These are phyloP conservation scores for Trichoderma koningii DNA, from an alignment of 2,329 filamentous ascomycete genomes.

Conservation along the genomic window DNA sequence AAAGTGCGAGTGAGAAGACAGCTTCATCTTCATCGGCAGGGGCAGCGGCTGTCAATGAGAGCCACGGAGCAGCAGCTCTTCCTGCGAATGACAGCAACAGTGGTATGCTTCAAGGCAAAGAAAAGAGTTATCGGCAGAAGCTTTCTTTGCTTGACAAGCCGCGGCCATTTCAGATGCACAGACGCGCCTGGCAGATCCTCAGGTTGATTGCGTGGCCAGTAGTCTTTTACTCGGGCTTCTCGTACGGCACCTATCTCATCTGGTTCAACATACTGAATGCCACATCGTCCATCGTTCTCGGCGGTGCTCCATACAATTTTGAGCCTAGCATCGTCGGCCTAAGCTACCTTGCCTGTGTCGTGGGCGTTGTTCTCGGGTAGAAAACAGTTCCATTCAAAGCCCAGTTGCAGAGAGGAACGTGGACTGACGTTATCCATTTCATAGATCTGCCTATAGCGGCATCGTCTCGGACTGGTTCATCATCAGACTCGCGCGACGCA, in stretches of 20 bases:
- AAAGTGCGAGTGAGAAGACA: conserved; percentile 17
- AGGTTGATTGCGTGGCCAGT: conserved; percentile 46
- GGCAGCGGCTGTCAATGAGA: background rate
- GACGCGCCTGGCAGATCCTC: conserved; percentile 42
- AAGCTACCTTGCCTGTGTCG: conserved; percentile 42
- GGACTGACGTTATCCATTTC: background rate
- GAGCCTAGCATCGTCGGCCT: conserved; percentile 44
- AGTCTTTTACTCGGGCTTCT: conserved; percentile 47
- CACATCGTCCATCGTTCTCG: conserved; percentile 46
- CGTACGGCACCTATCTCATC: conserved; percentile 46
- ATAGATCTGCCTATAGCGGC: conserved; percentile 28
- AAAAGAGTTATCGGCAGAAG: conserved; percentile 47
- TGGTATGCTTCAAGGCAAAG: conserved; percentile 6
- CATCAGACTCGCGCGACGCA: conserved; percentile 43
- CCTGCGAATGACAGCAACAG: background rate
- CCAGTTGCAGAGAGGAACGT: background rate
- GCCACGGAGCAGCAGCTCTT: background rate
- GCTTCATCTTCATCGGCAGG: background rate
- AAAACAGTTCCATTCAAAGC: background rate
- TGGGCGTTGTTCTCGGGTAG: conserved; percentile 40
- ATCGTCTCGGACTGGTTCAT: conserved; percentile 40
- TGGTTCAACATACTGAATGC: conserved; percentile 50
- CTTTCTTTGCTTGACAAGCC: conserved; percentile 40
- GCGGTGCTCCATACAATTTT: conserved; percentile 44
- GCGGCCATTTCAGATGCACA: conserved; percentile 45